phyloP scores from a whole-genome alignment of 2,329 filamentous ascomycete genomes.

The Colletotrichum sp. region DNA sequence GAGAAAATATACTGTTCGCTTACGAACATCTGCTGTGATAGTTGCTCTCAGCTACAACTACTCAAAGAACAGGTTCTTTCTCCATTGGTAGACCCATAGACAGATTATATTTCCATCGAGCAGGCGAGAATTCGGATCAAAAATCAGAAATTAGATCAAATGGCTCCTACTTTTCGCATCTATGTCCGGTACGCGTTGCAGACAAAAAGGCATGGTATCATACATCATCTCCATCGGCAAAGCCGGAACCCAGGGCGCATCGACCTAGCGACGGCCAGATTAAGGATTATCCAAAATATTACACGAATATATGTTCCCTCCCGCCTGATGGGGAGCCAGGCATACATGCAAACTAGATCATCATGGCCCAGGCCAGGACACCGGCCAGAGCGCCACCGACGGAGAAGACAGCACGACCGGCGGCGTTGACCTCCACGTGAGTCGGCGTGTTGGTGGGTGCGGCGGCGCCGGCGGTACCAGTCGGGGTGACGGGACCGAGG shows the following conservation, averaged over 20 bases:
- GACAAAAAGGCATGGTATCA: constrained; percentile 9
- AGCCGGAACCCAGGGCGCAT: neutral
- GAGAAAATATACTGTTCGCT: neutral
- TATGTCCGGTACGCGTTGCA: neutral
- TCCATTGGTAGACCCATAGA: neutral
- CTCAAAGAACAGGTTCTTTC: neutral
- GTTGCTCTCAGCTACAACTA: rapidly evolving
- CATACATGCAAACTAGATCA: neutral
- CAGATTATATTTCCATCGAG: rapidly evolving
- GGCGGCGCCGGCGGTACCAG: neutral
- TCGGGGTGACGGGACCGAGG: neutral
- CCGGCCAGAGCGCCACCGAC: neutral
- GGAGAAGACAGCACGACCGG: constrained; percentile 7
- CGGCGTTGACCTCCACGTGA: constrained; percentile 2
- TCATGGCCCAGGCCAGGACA: neutral
- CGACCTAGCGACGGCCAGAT: neutral
- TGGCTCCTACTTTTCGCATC: neutral
- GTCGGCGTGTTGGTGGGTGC: constrained; percentile 1
- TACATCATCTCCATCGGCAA: neutral
- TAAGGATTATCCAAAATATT: constrained; percentile 7
- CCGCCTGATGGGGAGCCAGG: neutral
- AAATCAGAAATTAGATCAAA: neutral
- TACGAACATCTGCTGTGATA: neutral
- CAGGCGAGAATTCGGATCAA: neutral
- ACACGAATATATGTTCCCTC: neutral